phyloP scores from a whole-genome alignment of 768 basidiomycete species.

The Lactarius sp. region DNA sequence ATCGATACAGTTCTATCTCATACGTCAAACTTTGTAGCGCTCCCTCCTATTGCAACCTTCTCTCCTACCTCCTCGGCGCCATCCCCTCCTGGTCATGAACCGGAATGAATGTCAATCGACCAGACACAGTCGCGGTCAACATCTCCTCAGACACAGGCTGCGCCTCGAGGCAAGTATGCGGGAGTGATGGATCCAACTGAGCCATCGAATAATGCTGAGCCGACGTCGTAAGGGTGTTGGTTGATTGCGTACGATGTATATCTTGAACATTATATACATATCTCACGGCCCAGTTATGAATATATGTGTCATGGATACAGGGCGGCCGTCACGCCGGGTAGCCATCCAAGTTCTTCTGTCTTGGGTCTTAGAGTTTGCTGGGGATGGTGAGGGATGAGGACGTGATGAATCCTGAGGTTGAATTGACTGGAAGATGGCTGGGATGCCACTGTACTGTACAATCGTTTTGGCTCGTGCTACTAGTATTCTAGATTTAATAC shows the following conservation, averaged over 20 bases:
- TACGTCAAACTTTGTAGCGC: constrained; percentile 41
- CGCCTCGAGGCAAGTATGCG: constrained; percentile 48
- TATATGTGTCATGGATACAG: too few species aligned
- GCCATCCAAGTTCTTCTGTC: too few species aligned
- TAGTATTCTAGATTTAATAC: too few species aligned
- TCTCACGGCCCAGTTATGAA: too few species aligned
- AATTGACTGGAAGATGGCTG: too few species aligned
- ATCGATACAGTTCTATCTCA: constrained; percentile 51
- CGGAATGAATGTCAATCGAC: constrained; percentile 50
- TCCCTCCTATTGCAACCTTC: constrained; percentile 68
- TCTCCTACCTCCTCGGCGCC: constrained; percentile 56
- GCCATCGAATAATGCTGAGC: constrained; percentile 35
- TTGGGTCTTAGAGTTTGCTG: too few species aligned
- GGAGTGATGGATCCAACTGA: constrained; percentile 51
- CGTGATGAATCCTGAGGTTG: too few species aligned
- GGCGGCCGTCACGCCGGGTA: too few species aligned
- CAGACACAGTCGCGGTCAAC: constrained; percentile 36
- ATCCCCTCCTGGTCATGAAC: constrained; percentile 44
- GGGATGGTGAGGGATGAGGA: too few species aligned
- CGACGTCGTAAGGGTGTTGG: constrained; percentile 27
- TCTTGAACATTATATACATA: constrained; percentile 24
- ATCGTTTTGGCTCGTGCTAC: too few species aligned
- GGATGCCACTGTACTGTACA: too few species aligned
- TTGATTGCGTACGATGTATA: constrained; percentile 18
- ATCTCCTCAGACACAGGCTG: constrained; percentile 40